Evolutionary conservation across 371 early-diverging fungal species (phyloP), one percentile per base, ranked within the genome.

Genomic region (Circinella minor): DNA sequence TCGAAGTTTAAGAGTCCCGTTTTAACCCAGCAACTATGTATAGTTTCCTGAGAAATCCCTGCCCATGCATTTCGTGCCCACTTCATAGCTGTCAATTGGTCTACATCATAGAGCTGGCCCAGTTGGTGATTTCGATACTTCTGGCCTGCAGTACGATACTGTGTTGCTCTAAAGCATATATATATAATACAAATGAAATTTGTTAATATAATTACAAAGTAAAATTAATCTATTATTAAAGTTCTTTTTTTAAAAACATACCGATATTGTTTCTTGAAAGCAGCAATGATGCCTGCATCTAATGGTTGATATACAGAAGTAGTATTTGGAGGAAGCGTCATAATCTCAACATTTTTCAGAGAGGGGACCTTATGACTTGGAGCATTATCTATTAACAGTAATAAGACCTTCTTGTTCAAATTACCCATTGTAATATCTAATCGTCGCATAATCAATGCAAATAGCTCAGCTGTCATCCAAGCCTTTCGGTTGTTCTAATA

Each of bases 281-380:
- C 48, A 36, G 20, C 54, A 14, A 74, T 74, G 5, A 68, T 74
- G 3, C 66, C 68, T 4, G 61, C 66, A 69, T 74, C 69, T 18
- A 71, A 57, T 47, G 69, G 69, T 43, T 71, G 65, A 20, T 68
- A 60, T 39, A 57, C 55, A 20, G 71, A 70, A 9, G 74, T 74
- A 8, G 71, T 68, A 62, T 74, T 68, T 47, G 68, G 54, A 48
- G 68, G 68, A 10, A 65, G 60, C 4, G 49, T 46, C 17, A 55
- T 10, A 20, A 70, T 37, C 46, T 64, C 48, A 43, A 63, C 36
- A 37, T 70, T 65, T 38, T 55, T 6, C 3, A 65, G 60, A 11
- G 18, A n/a, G 11, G 37, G 34, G 8, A 34, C 36, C 49, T 64
- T 65, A 60, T 70, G 65, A 14, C 48, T 47, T 20, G 48, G 37